A percentile compares a stretch with the other conserved stretches of the same genome.
Conservation (phyloP, 345 rosid genomes). For the Bruguiera gymnorhiza region DNA sequence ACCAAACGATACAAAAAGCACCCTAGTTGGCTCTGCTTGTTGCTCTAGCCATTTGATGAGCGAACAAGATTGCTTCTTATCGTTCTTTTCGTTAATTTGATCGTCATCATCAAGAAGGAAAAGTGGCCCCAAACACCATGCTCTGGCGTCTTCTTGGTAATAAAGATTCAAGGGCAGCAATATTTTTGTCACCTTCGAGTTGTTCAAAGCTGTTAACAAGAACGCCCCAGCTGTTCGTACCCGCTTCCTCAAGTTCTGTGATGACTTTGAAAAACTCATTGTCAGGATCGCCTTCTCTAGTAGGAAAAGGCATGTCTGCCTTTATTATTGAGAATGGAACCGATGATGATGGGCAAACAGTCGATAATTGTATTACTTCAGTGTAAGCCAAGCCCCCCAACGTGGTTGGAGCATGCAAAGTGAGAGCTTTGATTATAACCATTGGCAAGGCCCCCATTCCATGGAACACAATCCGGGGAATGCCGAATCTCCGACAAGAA, state of each 20-base stretch:
- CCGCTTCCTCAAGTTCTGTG: conserved; percentile 8
- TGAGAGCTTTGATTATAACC: neutral
- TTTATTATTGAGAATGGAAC: conserved; percentile 18
- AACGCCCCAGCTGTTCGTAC: conserved; percentile 20
- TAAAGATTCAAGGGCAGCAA: conserved; percentile 10
- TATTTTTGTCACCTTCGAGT: conserved; percentile 17
- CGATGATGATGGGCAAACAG: neutral
- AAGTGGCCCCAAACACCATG: conserved; percentile 18
- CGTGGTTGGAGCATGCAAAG: neutral
- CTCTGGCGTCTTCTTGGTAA: conserved; percentile 8
- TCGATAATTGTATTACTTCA: neutral
- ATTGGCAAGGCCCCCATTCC: conserved; percentile 20
- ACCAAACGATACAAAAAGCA: conserved; percentile 15
- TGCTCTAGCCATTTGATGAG: conserved; percentile 11
- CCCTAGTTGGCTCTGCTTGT: neutral
- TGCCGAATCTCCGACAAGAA: conserved; percentile 7
- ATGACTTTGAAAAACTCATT: neutral
- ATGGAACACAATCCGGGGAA: conserved; percentile 28
- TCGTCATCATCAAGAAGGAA: neutral
- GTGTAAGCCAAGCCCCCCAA: neutral
- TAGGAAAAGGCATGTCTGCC: conserved; percentile 7
- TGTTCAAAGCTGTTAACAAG: conserved; percentile 29
- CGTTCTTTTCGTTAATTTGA: neutral
- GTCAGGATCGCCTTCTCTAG: neutral
- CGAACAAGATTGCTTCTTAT: neutral